Percentiles rank a stretch among this genome's conserved stretches.
phyloP scores from a whole-genome alignment of 495 filamentous ascomycete species.

The Penicillium macrosclerotiorum region DNA sequence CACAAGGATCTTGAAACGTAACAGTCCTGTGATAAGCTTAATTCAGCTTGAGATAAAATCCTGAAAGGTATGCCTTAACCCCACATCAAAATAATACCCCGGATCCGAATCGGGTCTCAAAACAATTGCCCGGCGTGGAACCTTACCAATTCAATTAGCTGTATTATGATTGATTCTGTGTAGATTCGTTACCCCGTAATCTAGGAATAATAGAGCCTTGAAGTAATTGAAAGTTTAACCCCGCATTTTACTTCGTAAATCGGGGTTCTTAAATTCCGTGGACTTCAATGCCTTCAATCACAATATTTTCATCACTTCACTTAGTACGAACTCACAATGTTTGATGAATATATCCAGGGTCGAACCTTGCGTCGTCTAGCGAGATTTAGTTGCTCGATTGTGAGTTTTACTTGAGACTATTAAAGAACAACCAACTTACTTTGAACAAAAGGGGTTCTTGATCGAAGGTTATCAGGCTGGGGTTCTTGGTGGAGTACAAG shows the following conservation, averaged over 20 bases:
- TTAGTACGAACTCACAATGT: background rate
- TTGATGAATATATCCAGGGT: slow-evolving; percentile 8
- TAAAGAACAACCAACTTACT: no score
- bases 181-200: background rate
- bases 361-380: slow-evolving; percentile 1
- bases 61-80: no score
- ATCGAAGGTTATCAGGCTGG: slow-evolving; percentile 34
- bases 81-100: slow-evolving; percentile 1
- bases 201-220: background rate
- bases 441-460: slow-evolving; percentile 6
- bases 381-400: slow-evolving; percentile 9
- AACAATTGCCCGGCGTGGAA: background rate
- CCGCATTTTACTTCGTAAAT: background rate
- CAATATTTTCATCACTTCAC: background rate
- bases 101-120: background rate
- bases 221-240: background rate
- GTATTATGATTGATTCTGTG: background rate
- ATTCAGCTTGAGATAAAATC: no score
- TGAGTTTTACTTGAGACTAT: background rate
- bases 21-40: no score
- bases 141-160: background rate
- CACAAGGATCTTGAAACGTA: no score
- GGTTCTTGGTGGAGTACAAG: slow-evolving; percentile 38
- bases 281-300: background rate
- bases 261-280: background rate